Percentiles rank a stretch among this genome's conserved stretches.
Conservation (phyloP, 2,329 filamentous ascomycete species). For the Penicillium occitanis region DNA sequence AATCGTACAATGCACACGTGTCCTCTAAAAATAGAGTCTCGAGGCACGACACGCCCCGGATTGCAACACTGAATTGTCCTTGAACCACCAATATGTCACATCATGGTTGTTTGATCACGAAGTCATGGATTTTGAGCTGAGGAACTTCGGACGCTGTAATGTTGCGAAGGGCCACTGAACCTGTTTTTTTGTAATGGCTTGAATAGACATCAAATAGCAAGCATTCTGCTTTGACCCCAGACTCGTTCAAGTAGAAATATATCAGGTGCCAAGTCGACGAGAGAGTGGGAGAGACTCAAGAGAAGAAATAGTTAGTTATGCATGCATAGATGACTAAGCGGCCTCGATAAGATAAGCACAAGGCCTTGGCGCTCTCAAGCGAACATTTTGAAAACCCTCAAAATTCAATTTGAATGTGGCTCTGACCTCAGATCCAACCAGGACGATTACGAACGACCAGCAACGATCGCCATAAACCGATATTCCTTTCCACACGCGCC, state of each 20-base stretch:
- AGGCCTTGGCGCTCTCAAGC: conserved; percentile 28
- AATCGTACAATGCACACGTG: not conserved
- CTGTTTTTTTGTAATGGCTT: not conserved
- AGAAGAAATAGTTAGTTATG: not conserved
- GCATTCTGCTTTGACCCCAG: not conserved
- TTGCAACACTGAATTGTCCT: not conserved
- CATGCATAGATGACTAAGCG: conserved; percentile 36
- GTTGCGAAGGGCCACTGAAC: not conserved
- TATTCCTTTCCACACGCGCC: not conserved
- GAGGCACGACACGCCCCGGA: not conserved
- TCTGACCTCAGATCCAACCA: conserved; percentile 37
- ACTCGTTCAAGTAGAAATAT: not conserved
- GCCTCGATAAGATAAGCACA: conserved; percentile 49
- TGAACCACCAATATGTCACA: not conserved
- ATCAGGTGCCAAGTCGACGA: not conserved
- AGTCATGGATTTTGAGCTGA: not conserved
- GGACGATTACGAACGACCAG: not conserved
- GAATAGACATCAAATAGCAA: not conserved
- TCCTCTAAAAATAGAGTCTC: not conserved
- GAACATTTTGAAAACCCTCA: conserved; percentile 47
- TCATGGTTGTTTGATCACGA: not conserved
- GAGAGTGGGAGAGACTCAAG: not conserved
- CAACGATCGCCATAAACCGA: not conserved
- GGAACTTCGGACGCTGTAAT: not conserved
- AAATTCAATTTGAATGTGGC: conserved; percentile 39